Percentiles rank a stretch among this genome's conserved stretches.
phyloP scores from a whole-genome alignment of 2,329 filamentous ascomycete species.

The Diaporthe ampelina region DNA sequence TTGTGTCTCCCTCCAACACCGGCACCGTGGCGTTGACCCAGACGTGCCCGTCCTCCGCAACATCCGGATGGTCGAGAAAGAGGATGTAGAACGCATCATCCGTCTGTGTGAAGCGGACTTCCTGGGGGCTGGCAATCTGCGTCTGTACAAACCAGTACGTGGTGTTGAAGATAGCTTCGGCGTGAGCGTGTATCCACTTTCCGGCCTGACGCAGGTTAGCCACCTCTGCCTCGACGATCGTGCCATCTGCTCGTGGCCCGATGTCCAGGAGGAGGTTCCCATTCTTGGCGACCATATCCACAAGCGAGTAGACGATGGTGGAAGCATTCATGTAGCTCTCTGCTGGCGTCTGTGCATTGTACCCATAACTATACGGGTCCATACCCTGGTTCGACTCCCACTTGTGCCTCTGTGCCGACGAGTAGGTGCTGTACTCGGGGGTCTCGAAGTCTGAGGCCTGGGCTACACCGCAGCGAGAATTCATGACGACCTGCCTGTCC shows the following conservation, averaged over 20 bases:
- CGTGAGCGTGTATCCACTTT: slow-evolving; percentile 65
- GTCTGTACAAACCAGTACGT: slow-evolving; percentile 64
- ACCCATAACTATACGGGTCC: slow-evolving; percentile 72
- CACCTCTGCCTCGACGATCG: slow-evolving; percentile 63
- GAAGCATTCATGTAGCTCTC: slow-evolving; percentile 66
- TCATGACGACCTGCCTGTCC: slow-evolving; percentile 66
- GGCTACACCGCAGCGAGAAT: slow-evolving; percentile 68
- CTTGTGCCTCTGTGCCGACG: slow-evolving; percentile 65
- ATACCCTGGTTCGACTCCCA: slow-evolving; percentile 73
- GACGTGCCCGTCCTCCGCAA: slow-evolving; percentile 49
- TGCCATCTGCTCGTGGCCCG: slow-evolving; percentile 68
- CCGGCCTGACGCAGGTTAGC: slow-evolving; percentile 64
- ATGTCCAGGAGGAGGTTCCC: slow-evolving; percentile 70
- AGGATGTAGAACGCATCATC: slow-evolving; percentile 62
- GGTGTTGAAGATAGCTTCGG: slow-evolving; percentile 70
- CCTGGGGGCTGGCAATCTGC: slow-evolving; percentile 50
- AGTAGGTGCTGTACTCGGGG: slow-evolving; percentile 68
- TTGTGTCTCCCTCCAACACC: slow-evolving; percentile 55
- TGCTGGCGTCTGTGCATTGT: slow-evolving; percentile 67
- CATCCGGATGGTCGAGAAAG: slow-evolving; percentile 52
- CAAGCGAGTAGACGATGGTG: slow-evolving; percentile 60
- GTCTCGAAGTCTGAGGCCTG: slow-evolving; percentile 69
- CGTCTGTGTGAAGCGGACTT: slow-evolving; percentile 61
- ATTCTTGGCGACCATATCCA: slow-evolving; percentile 68
- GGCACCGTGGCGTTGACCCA: slow-evolving; percentile 58